phyloP scores from a whole-genome alignment of 1,139 yeast species.

The Yarrowia galli region DNA sequence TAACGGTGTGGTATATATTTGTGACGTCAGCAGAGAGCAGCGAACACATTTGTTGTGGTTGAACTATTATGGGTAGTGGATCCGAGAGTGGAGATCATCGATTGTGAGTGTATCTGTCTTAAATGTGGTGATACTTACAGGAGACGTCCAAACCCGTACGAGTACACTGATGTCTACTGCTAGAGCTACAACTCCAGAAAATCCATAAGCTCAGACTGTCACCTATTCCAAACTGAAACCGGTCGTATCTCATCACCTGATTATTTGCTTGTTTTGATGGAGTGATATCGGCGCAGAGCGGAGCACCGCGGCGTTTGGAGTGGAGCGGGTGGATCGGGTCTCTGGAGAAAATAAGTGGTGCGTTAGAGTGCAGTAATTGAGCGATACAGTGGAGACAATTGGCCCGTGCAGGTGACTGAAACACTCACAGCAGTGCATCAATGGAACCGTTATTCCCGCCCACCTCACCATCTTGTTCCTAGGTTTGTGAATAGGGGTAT shows the following conservation, averaged over 20 bases:
- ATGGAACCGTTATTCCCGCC: slow-evolving; percentile 15
- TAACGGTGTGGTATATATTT: neutral
- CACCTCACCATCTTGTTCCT: neutral
- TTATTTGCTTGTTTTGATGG: neutral
- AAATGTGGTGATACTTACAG: too few species aligned
- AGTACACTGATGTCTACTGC: too few species aligned
- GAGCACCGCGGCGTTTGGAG: too few species aligned
- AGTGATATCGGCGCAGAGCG: neutral
- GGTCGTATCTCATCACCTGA: neutral
- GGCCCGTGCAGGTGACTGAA: neutral
- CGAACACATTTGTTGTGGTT: neutral
- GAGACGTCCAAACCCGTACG: too few species aligned
- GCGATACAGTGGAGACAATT: neutral
- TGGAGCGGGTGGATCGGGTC: too few species aligned
- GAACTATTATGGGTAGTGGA: neutral
- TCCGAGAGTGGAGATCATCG: neutral
- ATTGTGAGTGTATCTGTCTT: too few species aligned
- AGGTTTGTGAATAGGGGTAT: slow-evolving; percentile 2
- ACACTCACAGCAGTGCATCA: neutral
- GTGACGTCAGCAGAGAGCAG: neutral
- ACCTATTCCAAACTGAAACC: too few species aligned
- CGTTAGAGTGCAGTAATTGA: neutral
- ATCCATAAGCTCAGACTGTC: too few species aligned
- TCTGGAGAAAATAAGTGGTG: too few species aligned
- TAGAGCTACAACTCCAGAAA: too few species aligned